Evolutionary conservation across 768 basidiomycete genomes (phyloP), one percentile per base, ranked within the genome.

Genomic region (Gymnopilus junonius): DNA sequence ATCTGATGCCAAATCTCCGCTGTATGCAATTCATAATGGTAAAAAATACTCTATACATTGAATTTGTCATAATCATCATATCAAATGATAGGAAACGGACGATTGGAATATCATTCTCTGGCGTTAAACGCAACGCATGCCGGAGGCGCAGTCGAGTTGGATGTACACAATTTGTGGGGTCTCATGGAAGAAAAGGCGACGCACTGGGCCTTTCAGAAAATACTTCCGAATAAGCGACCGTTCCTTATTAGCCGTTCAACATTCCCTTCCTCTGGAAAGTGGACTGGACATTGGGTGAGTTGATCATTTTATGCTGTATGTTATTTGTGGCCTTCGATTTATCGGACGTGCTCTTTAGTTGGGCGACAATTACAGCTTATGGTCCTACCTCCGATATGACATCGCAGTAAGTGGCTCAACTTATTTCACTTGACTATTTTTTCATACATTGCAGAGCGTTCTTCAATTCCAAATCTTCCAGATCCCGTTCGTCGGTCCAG

Each of bases 391-490:
- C 80, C 79, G 83, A 62, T 78, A 83, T 69, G 89, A 81, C 64
- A 89, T 93, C 54, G 66, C 74, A 32, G 78, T 78, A 63, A 58
- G 78, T 73, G 21, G 11, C 42, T 55, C 54, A 40, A 42, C 55
- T 45, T 43, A 48, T 53, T 31, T n/a, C n/a, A n/a, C n/a, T n/a
- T n/a, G n/a, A n/a, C n/a, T n/a, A n/a, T 25, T n/a, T 43, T 39
- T 31, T 39, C 59, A 42, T 37, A 32, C 51, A 40, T 61, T 39
- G 64, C 40, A 92, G 77, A 91, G 91, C 17, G 77, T 91, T 20
- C 80, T 94, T n/a, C 91, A 93, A 73, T 93, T 94, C 83, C 90
- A 93, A 74, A 76, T 93, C 15, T 93, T 89, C 82, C 88, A 90
- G 68, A 89, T 92, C 62, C 92, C 92, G 0, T 89, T 93, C 77